Evolutionary conservation across 2,329 filamentous ascomycete species (phyloP).

Genomic region (Venturia pyrina): DNA sequence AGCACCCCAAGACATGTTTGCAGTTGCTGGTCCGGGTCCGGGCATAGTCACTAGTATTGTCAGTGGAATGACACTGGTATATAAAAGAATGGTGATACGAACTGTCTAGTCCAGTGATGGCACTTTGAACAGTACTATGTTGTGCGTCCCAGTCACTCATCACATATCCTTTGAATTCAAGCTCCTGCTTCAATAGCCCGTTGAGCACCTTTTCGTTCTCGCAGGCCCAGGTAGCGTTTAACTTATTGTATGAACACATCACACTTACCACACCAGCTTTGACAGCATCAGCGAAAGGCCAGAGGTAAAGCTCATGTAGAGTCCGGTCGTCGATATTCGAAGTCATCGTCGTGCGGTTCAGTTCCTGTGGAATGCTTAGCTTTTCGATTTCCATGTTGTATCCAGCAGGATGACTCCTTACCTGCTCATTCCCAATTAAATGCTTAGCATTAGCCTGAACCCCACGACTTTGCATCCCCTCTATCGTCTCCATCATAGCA

Average conservation of each 20-base stretch:
- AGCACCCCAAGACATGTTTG: slow-evolving; percentile 53
- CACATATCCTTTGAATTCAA: slow-evolving; percentile 38
- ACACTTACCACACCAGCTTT: slow-evolving; percentile 49
- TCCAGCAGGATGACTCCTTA: slow-evolving; percentile 20
- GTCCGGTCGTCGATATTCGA: slow-evolving; percentile 63
- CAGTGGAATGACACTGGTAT: slow-evolving; percentile 44
- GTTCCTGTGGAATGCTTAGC: slow-evolving; percentile 22
- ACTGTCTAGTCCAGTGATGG: slow-evolving; percentile 39
- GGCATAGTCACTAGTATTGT: slow-evolving; percentile 28
- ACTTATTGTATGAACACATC: slow-evolving; percentile 35
- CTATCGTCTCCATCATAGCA: slow-evolving; percentile 33
- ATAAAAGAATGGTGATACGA: slow-evolving; percentile 41
- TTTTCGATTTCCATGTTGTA: slow-evolving; percentile 13
- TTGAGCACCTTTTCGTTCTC: slow-evolving; percentile 40
- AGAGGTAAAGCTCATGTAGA: slow-evolving; percentile 65
- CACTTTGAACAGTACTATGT: slow-evolving; percentile 34
- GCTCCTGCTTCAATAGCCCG: slow-evolving; percentile 41
- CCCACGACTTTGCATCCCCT: slow-evolving; percentile 34
- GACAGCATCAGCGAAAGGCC: slow-evolving; percentile 68
- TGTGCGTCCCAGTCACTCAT: slow-evolving; percentile 32
- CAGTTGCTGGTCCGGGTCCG: slow-evolving; percentile 13
- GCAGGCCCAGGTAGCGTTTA: slow-evolving; percentile 43
- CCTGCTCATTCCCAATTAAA: slow-evolving; percentile 58
- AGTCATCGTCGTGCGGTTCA: slow-evolving; percentile 21
- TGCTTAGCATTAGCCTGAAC: slow-evolving; percentile 35